Percentiles rank a stretch among this genome's conserved stretches.
Conservation (phyloP, 192 early-diverging fungal species). For the Lunasporangiospora selenospora region DNA sequence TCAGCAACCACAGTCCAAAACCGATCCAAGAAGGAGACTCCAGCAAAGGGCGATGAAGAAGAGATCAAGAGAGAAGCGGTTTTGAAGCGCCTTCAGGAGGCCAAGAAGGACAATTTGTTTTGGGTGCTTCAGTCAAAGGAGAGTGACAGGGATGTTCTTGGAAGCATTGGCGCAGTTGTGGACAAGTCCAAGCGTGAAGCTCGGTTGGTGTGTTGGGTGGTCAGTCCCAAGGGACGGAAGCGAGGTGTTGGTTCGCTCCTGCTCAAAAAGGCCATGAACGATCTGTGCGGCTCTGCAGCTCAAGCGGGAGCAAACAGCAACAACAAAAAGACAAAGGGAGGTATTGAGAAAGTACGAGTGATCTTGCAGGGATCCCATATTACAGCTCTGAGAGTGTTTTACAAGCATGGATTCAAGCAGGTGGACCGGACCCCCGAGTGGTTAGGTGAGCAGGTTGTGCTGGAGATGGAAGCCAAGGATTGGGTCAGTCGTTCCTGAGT, state of each 20-base stretch:
- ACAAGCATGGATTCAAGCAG: constrained; percentile 34
- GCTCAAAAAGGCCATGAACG: constrained; percentile 31
- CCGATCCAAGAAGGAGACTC: constrained; percentile 1
- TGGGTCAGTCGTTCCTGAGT: no score
- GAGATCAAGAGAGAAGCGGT: no score
- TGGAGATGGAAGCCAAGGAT: constrained; percentile 33
- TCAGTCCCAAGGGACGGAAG: not conserved
- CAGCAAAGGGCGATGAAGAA: no score
- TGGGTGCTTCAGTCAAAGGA: constrained; percentile 34
- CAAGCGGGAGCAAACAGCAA: not conserved
- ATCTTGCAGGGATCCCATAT: constrained; percentile 28
- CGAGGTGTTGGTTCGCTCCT: constrained; percentile 21
- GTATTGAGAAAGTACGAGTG: constrained; percentile 13
- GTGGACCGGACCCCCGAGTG: constrained; percentile 28
- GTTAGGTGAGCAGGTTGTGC: constrained; percentile 30
- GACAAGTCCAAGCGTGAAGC: constrained; percentile 9
- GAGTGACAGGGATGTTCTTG: not conserved
- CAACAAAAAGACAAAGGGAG: constrained; percentile 4
- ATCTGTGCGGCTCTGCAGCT: no score
- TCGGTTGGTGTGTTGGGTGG: constrained; percentile 10
- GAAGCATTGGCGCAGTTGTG: constrained; percentile 25
- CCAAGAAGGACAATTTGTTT: constrained; percentile 22
- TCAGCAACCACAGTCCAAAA: not conserved
- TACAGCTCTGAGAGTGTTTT: constrained; percentile 26
- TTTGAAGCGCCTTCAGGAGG: no score